Conservation (phyloP, 2,329 filamentous ascomycete genomes). For the Bipolaris victoriae region DNA sequence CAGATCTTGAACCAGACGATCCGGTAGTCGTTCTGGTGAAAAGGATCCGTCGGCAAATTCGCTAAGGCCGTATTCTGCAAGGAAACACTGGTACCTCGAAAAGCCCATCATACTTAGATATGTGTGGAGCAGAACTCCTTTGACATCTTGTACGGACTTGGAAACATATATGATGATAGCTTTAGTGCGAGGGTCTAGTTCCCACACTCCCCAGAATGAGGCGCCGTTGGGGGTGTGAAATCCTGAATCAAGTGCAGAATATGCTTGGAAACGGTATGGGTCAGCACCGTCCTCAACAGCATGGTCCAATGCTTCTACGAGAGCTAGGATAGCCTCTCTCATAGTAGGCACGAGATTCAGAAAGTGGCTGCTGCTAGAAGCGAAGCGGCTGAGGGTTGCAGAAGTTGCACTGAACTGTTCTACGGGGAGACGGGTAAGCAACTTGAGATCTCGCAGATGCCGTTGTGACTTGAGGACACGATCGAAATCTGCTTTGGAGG, state of each 20-base stretch:
- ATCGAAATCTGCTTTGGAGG: conserved; percentile 40
- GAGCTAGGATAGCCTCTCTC: conserved; percentile 30
- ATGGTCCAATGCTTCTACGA: conserved; percentile 31
- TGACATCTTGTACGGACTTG: conserved; percentile 43
- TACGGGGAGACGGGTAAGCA: conserved; percentile 36
- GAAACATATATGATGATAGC: conserved; percentile 44
- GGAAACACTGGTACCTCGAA: conserved; percentile 46
- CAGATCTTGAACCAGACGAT: conserved; percentile 42
- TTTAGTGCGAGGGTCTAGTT: conserved; percentile 38
- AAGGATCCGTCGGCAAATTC: conserved; percentile 19
- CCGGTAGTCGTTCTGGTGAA: conserved; percentile 27
- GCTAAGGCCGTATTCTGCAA: conserved; percentile 36
- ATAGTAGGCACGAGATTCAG: conserved; percentile 30
- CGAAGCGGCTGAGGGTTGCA: conserved; percentile 24
- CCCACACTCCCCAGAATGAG: conserved; percentile 48
- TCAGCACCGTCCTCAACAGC: conserved; percentile 39
- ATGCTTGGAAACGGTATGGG: conserved; percentile 40
- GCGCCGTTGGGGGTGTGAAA: conserved; percentile 42
- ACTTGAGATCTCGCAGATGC: conserved; percentile 36
- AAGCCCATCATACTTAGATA: conserved; percentile 44
- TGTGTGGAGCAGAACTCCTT: conserved; percentile 40
- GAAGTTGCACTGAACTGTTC: conserved; percentile 33
- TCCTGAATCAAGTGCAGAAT: conserved; percentile 46
- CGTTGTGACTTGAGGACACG: conserved; percentile 43
- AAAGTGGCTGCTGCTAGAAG: conserved; percentile 17